A percentile compares a stretch with the other conserved stretches of the same genome.
Conservation (phyloP, 306 rosid species). For the Lathyrus aphaca region DNA sequence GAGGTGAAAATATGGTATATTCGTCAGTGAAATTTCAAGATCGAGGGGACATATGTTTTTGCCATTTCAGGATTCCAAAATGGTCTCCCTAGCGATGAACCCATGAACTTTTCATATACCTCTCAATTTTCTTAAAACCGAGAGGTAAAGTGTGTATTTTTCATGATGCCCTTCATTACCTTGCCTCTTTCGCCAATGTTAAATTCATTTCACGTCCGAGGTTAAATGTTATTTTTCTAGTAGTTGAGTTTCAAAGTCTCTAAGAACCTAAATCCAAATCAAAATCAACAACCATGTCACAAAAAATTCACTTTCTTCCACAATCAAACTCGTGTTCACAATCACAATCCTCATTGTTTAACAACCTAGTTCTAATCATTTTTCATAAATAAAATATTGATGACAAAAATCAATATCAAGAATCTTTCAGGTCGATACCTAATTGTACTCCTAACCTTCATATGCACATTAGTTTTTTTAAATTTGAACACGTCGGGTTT, state of each 20-base stretch:
- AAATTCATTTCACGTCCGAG: no score
- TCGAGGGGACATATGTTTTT: no score
- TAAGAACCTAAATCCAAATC: not conserved
- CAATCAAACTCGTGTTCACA: not conserved
- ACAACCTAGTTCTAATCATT: not conserved
- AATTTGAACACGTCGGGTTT: slow-evolving; percentile 90
- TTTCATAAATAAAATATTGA: not conserved
- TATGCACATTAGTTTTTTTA: slow-evolving; percentile 87
- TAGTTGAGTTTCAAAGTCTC: not conserved
- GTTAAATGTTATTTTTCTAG: no score
- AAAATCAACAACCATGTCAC: not conserved
- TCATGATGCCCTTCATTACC: no score
- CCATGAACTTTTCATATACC: no score
- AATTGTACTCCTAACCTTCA: slow-evolving; percentile 80
- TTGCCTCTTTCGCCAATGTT: no score
- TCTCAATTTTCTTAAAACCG: no score
- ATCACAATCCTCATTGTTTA: not conserved
- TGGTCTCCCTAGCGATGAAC: no score
- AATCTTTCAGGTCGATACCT: slow-evolving; percentile 65
- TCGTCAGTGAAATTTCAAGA: no score
- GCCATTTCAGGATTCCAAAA: no score
- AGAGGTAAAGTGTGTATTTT: no score
- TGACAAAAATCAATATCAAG: not conserved
- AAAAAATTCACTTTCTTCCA: not conserved
- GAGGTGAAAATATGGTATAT: no score